Conservation (phyloP, 2,329 filamentous ascomycete genomes). For the Trichothecium sympodiale region DNA sequence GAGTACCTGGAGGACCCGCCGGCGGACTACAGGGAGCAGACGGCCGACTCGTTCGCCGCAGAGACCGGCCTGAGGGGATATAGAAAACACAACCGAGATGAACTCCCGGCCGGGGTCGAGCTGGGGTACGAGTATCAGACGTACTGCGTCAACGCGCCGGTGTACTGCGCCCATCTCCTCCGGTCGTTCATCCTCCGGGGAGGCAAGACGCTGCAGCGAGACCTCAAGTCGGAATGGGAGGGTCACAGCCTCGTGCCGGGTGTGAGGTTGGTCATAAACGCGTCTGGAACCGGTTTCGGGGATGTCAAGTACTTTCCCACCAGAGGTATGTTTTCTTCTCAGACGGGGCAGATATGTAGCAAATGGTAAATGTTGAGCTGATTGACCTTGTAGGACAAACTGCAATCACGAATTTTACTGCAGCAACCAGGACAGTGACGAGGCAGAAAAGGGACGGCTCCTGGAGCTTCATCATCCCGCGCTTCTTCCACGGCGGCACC, state of each 20-base stretch:
- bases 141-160: conserved; percentile 28
- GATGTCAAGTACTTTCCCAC: conserved; percentile 21
- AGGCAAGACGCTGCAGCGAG: conserved; percentile 14
- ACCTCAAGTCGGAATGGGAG: conserved; percentile 20
- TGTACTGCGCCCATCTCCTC: conserved; percentile 32
- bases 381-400: conserved; percentile 18
- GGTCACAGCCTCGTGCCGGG: conserved; percentile 13
- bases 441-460: conserved; percentile 50
- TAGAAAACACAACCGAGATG: conserved; percentile 15
- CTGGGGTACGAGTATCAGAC: conserved; percentile 41
- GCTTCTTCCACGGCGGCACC: conserved; percentile 49
- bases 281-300: conserved; percentile 21
- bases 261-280: conserved; percentile 19
- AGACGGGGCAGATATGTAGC: neutral
- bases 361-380: neutral
- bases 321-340: conserved; percentile 12
- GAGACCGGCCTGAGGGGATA: conserved; percentile 18
- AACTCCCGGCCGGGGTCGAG: conserved; percentile 29
- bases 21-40: conserved; percentile 22
- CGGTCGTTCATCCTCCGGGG: conserved; percentile 19
- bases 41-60: conserved; percentile 11
- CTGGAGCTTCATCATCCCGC: conserved; percentile 51
- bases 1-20: conserved; percentile 39
- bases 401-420: conserved; percentile 23
- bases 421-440: conserved; percentile 34